Evolutionary conservation across 208 protist genomes (phyloP).

Genomic region (Trypanosomatidae sp.): DNA sequence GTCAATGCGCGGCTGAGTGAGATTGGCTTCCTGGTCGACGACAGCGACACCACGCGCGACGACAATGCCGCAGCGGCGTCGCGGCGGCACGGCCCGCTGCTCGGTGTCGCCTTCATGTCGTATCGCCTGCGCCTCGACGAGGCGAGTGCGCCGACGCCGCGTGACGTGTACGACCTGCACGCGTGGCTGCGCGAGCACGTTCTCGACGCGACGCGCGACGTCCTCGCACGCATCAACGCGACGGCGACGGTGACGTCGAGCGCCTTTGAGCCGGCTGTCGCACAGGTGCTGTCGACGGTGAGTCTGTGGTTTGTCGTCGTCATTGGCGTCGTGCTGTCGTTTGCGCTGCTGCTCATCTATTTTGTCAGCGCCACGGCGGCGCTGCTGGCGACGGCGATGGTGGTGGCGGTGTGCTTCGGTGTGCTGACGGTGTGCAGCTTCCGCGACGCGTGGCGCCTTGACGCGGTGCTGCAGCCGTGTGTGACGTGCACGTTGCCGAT

Average conservation of each 20-base stretch:
- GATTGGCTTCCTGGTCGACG: no score
- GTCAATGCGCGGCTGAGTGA: conserved; percentile 11
- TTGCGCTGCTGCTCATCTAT: conserved; percentile 18
- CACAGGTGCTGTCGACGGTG: conserved; percentile 9
- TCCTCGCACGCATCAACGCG: not conserved
- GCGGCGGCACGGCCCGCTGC: no score
- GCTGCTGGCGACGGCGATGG: conserved; percentile 10
- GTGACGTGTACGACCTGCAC: not conserved
- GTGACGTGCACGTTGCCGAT: conserved; percentile 29
- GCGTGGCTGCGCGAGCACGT: not conserved
- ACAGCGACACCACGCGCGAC: no score
- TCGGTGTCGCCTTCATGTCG: no score
- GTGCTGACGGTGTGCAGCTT: conserved; percentile 18
- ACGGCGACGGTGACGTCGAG: conserved; percentile 6
- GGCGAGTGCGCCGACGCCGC: no score
- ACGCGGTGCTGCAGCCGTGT: conserved; percentile 31
- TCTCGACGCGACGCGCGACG: not conserved
- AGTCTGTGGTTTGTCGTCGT: conserved; percentile 28
- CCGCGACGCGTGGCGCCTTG: conserved; percentile 17
- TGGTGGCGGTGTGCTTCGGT: conserved; percentile 22
- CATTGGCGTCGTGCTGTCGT: conserved; percentile 21
- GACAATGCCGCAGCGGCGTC: no score
- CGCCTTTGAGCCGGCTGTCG: conserved; percentile 8
- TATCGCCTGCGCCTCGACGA: no score
- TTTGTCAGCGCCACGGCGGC: conserved; percentile 20